Base-by-base conservation (phyloP, 345 rosid genomes). In the Alliaria petiolata region DNA sequence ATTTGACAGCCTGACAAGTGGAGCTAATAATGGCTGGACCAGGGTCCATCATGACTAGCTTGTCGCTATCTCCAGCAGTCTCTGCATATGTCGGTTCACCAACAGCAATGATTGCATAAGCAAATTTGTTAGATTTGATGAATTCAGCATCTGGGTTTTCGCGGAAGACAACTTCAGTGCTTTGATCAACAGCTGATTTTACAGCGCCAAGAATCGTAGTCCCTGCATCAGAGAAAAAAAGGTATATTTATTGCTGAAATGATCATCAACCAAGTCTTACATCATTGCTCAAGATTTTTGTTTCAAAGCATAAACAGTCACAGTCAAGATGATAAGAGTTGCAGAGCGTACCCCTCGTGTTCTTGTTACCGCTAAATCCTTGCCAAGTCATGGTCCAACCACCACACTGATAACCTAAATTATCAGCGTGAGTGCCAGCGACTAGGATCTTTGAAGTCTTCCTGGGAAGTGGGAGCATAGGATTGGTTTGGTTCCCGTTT, bases 311-410 rank as follows among this genome's bases (percentile, higher is more conserved):
- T n/a, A n/a, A n/a, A n/a, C n/a, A n/a, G n/a, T 22, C 3, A 22
- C 25, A 22, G 25, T 22, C 25, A 22, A 22, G 25, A 22, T 22
- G 25, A 22, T n/a, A n/a, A n/a, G 59, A 16, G 31, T 13, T 25
- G 51, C 51, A 54, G 19, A 61, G 67, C 67, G 14, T 83, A 89
- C 97, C 99, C 36, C 83, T 78, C 8, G 96, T 91, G 36, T 62
- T 42, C 60, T 83, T 85, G 81, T 91, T 89, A 71, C 96, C 97
- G 31, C 72, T 68, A 61, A 81, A 81, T 53, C 96, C 99, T 84
- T 87, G 99, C 96, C 97, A 95, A 12, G 63, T 77, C 30, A 95
- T 89, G 17, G 99, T 88, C 99, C 99, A 95, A 42, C 99, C 99
- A 62, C 99, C 99, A 76, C 96, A 91, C 35, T 95, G 99, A 81